Conservation (phyloP, 139 green algal genomes). For the Dunaliella sp. region DNA sequence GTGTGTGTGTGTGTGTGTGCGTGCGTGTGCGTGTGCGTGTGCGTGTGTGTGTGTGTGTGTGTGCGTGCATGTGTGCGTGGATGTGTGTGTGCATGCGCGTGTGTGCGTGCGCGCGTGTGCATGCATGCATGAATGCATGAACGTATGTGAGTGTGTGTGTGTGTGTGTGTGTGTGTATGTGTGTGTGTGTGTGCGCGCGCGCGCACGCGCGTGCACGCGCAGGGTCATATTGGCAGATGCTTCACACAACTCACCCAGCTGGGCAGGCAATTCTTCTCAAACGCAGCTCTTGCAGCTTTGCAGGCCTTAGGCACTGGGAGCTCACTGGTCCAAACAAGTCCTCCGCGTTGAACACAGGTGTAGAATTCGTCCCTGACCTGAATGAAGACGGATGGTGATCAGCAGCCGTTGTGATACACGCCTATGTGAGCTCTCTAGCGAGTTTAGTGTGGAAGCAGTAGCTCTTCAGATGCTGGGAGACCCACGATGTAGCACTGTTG, state of each 20-base stretch:
- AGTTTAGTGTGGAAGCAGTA: neutral
- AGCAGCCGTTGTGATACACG: neutral
- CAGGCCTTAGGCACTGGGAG: no score
- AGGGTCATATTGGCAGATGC: neutral
- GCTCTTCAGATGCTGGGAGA: neutral
- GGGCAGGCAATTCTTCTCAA: constrained; percentile 54
- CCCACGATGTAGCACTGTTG: neutral
- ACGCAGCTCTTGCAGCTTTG: constrained; percentile 45
- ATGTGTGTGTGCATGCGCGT: no score
- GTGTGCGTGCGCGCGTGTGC: no score
- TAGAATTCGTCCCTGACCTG: neutral
- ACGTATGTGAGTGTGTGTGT: no score
- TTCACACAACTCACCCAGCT: constrained; percentile 58
- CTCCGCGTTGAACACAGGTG: neutral
- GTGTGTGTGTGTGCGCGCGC: no score
- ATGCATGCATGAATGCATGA: no score
- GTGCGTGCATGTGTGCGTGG: no score
- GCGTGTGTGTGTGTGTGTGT: no score
- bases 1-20: no score
- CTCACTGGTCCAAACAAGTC: neutral
- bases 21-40: no score
- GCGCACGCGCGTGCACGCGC: no score
- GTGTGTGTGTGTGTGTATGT: no score
- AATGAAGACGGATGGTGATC: neutral
- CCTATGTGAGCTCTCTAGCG: neutral